Percentiles rank a stretch among this genome's conserved stretches.
phyloP scores from a whole-genome alignment of 2,329 filamentous ascomycete genomes.

The Penicillium sclerotiorum region DNA sequence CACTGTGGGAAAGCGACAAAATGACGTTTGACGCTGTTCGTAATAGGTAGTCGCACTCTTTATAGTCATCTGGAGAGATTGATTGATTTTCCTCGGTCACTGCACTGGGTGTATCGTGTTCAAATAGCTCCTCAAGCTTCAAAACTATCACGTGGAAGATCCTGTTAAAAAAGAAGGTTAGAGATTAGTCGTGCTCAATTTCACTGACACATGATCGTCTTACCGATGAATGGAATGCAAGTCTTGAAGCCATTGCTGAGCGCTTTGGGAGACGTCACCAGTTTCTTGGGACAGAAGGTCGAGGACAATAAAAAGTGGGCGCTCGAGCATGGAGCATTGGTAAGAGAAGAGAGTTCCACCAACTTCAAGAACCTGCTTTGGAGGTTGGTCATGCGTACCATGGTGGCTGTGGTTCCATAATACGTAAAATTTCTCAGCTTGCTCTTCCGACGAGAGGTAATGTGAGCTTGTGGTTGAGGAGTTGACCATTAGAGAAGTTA shows the following conservation, averaged over 20 bases:
- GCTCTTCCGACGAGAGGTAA: conserved; percentile 35
- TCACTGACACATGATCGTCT: conserved; percentile 28
- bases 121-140: conserved; percentile 37
- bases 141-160: conserved; percentile 41
- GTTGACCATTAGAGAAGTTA: conserved; percentile 69
- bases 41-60: conserved; percentile 77
- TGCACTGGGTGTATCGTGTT: conserved; percentile 23
- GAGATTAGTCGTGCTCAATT: conserved; percentile 9
- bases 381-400: conserved; percentile 39
- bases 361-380: conserved; percentile 33
- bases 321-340: conserved; percentile 67
- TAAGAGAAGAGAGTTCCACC: conserved; percentile 35
- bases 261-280: conserved; percentile 73
- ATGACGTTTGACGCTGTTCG: conserved; percentile 74
- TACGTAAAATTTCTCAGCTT: conserved; percentile 45
- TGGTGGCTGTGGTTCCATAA: conserved; percentile 49
- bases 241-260: conserved; percentile 76
- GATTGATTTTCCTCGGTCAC: conserved; percentile 49
- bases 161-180: conserved; percentile 24
- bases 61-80: conserved; percentile 63
- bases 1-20: conserved; percentile 66
- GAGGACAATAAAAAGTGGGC: conserved; percentile 78
- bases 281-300: conserved; percentile 75
- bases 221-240: conserved; percentile 54
- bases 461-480: conserved; percentile 28